phyloP scores from a whole-genome alignment of 2,329 filamentous ascomycete species.

The Calcarisporium arbuscula region DNA sequence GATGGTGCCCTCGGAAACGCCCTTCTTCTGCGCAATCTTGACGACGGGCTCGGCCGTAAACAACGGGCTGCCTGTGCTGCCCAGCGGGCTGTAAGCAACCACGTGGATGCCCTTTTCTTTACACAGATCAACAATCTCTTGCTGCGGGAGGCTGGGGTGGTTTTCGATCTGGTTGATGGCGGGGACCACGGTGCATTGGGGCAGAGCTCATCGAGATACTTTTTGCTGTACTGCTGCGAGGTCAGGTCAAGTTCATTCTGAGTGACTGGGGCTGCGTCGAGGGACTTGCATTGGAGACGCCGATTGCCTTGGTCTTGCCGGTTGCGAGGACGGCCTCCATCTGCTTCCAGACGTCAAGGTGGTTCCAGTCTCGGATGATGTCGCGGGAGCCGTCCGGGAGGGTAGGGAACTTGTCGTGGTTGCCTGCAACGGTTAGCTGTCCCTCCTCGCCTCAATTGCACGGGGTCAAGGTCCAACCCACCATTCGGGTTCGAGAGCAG shows the following conservation, averaged over 20 bases:
- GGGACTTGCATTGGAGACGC: conserved; percentile 46
- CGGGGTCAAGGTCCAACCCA: conserved; percentile 18
- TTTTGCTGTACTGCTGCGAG: conserved; percentile 41
- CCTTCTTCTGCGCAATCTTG: conserved; percentile 58
- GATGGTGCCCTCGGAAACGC: conserved; percentile 54
- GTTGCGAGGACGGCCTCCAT: conserved; percentile 61
- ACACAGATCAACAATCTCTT: conserved; percentile 65
- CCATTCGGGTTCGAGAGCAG: conserved; percentile 73
- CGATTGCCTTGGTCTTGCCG: conserved; percentile 49
- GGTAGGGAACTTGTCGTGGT: conserved; percentile 70
- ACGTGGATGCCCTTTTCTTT: conserved; percentile 62
- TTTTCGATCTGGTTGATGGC: conserved; percentile 71
- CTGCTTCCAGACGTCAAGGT: conserved; percentile 71
- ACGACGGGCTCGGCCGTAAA: conserved; percentile 57
- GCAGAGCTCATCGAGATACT: conserved; percentile 49
- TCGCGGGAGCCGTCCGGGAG: conserved; percentile 68
- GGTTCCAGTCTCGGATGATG: conserved; percentile 61
- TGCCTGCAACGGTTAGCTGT: conserved; percentile 33
- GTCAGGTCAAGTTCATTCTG: conserved; percentile 3
- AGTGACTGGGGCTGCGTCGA: neutral
- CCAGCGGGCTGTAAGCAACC: conserved; percentile 65
- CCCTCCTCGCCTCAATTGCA: neutral
- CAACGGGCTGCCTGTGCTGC: conserved; percentile 58
- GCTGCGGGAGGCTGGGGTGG: conserved; percentile 64
- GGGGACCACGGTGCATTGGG: conserved; percentile 47